These are phyloP conservation scores for Lagerstroemia speciosa DNA, from an alignment of 345 rosid genomes.

Conservation along the genomic window DNA sequence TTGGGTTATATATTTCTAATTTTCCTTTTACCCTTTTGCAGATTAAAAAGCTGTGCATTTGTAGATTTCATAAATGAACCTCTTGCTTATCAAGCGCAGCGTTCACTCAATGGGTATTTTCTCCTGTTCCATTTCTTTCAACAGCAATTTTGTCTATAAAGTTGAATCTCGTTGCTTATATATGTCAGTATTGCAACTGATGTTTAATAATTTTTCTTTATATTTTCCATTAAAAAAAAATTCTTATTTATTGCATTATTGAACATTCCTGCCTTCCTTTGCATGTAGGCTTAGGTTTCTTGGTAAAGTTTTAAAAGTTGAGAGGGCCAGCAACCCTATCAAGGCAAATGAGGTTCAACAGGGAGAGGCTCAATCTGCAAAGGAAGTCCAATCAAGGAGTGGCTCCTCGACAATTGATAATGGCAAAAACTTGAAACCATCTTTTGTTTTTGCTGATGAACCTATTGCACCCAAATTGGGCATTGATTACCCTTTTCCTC, in stretches of 20 bases:
- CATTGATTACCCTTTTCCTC: conserved; percentile 88
- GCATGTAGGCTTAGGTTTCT: conserved; percentile 70
- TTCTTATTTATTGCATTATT: conserved; percentile 12
- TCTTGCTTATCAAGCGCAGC: conserved; percentile 71
- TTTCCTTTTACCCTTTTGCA: conserved; percentile 13
- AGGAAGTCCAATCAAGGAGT: conserved; percentile 31
- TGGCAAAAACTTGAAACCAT: conserved; percentile 24
- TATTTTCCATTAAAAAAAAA: no score
- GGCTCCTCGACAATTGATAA: conserved; percentile 19
- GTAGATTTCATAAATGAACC: conserved; percentile 74
- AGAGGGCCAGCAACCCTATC: conserved; percentile 50
- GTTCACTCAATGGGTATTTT: conserved; percentile 69
- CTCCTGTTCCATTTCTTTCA: neutral
- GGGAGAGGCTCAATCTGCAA: conserved; percentile 27
- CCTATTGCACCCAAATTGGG: conserved; percentile 87
- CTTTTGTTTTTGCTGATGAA: conserved; percentile 31
- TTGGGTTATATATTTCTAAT: neutral
- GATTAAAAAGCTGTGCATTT: conserved; percentile 79
- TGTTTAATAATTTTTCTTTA: neutral
- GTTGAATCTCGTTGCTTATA: neutral
- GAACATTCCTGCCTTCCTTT: neutral
- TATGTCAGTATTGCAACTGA: conserved; percentile 4
- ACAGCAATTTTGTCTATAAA: neutral
- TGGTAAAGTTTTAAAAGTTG: conserved; percentile 75
- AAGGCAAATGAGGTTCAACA: conserved; percentile 36